Percentiles rank a stretch among this genome's conserved stretches.
Conservation (phyloP, 345 rosid species). For the Aethionema arabicum region DNA sequence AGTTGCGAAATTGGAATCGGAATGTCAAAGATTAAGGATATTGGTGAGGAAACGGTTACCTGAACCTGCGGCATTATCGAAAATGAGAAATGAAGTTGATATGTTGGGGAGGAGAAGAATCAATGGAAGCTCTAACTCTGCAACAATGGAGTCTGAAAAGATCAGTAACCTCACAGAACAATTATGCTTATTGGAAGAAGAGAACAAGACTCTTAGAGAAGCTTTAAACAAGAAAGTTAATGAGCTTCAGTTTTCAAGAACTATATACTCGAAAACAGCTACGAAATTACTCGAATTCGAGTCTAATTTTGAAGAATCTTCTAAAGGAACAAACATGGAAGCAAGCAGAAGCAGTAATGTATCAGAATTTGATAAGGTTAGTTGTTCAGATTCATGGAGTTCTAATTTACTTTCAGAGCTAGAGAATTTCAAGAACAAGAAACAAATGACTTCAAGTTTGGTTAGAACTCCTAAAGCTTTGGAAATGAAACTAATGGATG, state of each 20-base stretch:
- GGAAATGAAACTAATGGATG: slow-evolving; percentile 89
- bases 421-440: slow-evolving; percentile 65
- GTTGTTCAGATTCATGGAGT: slow-evolving; percentile 74
- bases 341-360: slow-evolving; percentile 42
- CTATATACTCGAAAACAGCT: slow-evolving; percentile 60
- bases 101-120: slow-evolving; percentile 62
- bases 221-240: slow-evolving; percentile 58
- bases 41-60: slow-evolving; percentile 83
- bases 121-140: slow-evolving; percentile 35
- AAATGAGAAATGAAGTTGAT: slow-evolving; percentile 84
- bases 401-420: slow-evolving; percentile 71
- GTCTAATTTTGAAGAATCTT: slow-evolving; percentile 55
- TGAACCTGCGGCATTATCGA: slow-evolving; percentile 74
- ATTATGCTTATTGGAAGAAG: slow-evolving; percentile 66
- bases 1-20: slow-evolving; percentile 83
- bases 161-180: slow-evolving; percentile 60
- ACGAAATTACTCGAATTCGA: slow-evolving; percentile 63
- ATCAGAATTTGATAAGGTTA: slow-evolving; percentile 72
- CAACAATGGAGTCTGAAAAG: slow-evolving; percentile 39
- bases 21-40: slow-evolving; percentile 81
- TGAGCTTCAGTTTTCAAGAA: slow-evolving; percentile 74
- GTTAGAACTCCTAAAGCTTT: slow-evolving; percentile 55
- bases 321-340: slow-evolving; percentile 45
- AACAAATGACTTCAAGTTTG: slow-evolving; percentile 43
- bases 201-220: slow-evolving; percentile 73